Evolutionary conservation across 495 filamentous ascomycete genomes (phyloP).

Genomic region (Geopyxis carbonaria): DNA sequence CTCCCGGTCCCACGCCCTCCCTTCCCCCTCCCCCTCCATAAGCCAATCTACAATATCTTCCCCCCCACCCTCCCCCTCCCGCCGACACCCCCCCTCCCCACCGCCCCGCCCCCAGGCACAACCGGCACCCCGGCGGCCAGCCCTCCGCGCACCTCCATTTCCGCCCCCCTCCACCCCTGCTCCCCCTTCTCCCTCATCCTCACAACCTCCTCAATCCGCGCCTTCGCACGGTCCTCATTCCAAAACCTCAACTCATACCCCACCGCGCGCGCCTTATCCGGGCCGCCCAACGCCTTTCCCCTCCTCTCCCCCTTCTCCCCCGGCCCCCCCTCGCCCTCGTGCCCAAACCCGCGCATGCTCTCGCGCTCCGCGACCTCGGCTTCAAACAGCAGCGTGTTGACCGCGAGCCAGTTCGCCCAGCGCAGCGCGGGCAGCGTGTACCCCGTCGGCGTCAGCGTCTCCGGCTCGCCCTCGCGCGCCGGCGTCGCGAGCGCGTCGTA

Average conservation of each 20-base stretch:
- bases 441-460: conserved; percentile 14
- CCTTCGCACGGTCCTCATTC: conserved; percentile 18
- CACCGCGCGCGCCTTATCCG: conserved; percentile 7
- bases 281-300: neutral
- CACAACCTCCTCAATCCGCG: conserved; percentile 9
- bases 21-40: too few species aligned
- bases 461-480: neutral
- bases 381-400: conserved; percentile 21
- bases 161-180: conserved; percentile 12
- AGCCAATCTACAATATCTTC: too few species aligned
- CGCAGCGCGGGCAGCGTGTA: conserved; percentile 15
- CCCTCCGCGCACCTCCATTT: conserved; percentile 14
- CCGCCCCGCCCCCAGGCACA: too few species aligned
- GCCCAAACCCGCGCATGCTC: neutral
- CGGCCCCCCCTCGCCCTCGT: neutral
- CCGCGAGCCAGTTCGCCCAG: conserved; percentile 23
- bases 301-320: conserved; percentile 3
- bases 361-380: conserved; percentile 3
- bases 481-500: conserved; percentile 12
- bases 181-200: conserved; percentile 7
- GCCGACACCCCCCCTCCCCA: too few species aligned
- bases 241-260: conserved; percentile 12
- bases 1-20: too few species aligned
- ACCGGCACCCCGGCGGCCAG: too few species aligned
- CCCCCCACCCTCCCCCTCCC: too few species aligned